These are phyloP conservation scores for Naegleria gruberi DNA, from an alignment of 208 protist species.

Conservation along the genomic window DNA sequence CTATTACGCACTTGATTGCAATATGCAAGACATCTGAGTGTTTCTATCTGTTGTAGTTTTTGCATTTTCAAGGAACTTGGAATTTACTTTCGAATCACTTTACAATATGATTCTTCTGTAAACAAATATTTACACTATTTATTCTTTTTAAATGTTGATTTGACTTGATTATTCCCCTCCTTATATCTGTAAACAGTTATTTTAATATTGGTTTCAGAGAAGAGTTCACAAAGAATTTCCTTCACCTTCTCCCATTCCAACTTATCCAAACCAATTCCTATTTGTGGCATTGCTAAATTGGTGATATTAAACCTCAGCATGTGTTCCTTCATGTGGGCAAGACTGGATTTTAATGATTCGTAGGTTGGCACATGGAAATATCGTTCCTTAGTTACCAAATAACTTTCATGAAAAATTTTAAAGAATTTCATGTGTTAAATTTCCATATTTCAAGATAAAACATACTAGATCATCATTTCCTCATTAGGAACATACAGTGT, in stretches of 20 bases:
- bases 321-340: conserved; percentile 33
- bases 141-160: not conserved
- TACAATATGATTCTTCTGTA: not conserved
- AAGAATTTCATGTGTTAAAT: no score
- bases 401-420: conserved; percentile 19
- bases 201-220: conserved; percentile 12
- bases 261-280: conserved; percentile 39
- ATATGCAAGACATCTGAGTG: no score
- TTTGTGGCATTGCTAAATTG: conserved; percentile 35
- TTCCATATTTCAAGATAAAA: not conserved
- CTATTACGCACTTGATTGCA: no score
- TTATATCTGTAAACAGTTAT: conserved; percentile 35
- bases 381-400: conserved; percentile 38
- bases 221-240: conserved; percentile 27
- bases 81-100: not conserved
- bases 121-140: no score
- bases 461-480: not conserved
- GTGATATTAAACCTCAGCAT: conserved; percentile 25
- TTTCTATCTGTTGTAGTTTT: no score
- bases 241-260: conserved; percentile 35
- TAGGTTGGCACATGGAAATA: conserved; percentile 43
- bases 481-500: not conserved
- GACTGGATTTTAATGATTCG: conserved; percentile 18
- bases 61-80: no score
- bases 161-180: not conserved